Evolutionary conservation across 176 grass and related monocot species (phyloP).

Genomic region (Neostapfia colusana): DNA sequence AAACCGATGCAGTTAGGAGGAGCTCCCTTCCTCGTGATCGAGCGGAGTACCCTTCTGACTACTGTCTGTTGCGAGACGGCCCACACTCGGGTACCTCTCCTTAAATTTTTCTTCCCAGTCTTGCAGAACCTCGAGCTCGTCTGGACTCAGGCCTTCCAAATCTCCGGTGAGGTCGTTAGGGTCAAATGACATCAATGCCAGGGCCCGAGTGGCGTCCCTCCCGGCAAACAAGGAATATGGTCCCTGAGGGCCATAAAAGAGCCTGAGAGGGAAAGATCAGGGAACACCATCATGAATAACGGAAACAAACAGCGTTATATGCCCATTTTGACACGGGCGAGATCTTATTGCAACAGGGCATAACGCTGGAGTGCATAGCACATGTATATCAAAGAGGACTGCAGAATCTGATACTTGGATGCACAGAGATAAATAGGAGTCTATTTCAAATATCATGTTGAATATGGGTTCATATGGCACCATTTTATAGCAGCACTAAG

Average conservation of each 20-base stretch:
- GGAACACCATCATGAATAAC: slow-evolving; percentile 31
- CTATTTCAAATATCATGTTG: not conserved
- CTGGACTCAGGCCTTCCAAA: slow-evolving; percentile 60
- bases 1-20: slow-evolving; percentile 24
- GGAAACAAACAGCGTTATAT: slow-evolving; percentile 14
- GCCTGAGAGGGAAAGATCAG: slow-evolving; percentile 46
- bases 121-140: slow-evolving; percentile 76
- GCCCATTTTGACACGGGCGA: not conserved
- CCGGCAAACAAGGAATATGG: slow-evolving; percentile 88
- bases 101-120: slow-evolving; percentile 95
- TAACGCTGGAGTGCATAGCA: not conserved
- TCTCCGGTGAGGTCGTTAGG: slow-evolving; percentile 72
- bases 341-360: not conserved
- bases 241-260: slow-evolving; percentile 91
- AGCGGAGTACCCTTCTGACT: not conserved
- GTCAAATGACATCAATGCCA: slow-evolving; percentile 96
- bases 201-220: slow-evolving; percentile 75
- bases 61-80: slow-evolving; percentile 40
- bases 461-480: not conserved
- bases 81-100: slow-evolving; percentile 80
- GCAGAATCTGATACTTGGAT: not conserved
- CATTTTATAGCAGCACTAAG: not conserved
- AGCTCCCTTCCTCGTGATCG: slow-evolving; percentile 19
- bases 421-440: not conserved
- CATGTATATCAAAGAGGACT: not conserved